Evolutionary conservation across 352 stramenopile species (phyloP).

Genomic region (Phytophthora lateralis): DNA sequence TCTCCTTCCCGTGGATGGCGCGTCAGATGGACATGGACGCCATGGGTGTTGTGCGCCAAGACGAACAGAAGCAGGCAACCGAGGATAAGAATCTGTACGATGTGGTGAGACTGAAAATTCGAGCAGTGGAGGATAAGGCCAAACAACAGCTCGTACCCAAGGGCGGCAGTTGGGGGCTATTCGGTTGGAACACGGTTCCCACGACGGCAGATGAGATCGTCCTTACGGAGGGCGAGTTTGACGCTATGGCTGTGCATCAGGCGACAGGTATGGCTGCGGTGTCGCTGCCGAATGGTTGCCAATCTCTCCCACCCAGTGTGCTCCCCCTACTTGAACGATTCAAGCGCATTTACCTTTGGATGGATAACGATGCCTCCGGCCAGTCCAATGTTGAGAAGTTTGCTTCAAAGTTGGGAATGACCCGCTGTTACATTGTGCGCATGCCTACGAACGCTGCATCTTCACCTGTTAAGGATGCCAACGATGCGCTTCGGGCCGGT

Average conservation of each 20-base stretch:
- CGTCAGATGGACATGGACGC: constrained; percentile 74
- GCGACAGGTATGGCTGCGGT: constrained; percentile 91
- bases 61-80: constrained; percentile 28
- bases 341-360: constrained; percentile 98
- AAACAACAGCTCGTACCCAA: constrained; percentile 89
- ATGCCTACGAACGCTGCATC: constrained; percentile 46
- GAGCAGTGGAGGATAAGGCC: constrained; percentile 84
- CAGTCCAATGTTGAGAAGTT: constrained; percentile 97
- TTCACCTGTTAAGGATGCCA: constrained; percentile 96
- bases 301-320: constrained; percentile 94
- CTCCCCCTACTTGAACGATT: constrained; percentile 97
- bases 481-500: constrained; percentile 95
- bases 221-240: constrained; percentile 97
- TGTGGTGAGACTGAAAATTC: constrained; percentile 85
- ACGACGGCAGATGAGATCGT: constrained; percentile 90
- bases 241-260: constrained; percentile 98
- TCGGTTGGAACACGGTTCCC: constrained; percentile 98
- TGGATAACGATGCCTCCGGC: constrained; percentile 97
- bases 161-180: constrained; percentile 97
- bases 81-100: constrained; percentile 82
- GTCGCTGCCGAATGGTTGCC: constrained; percentile 97
- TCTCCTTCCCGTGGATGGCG: constrained; percentile 97
- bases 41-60: constrained; percentile 80
- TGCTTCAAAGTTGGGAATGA: constrained; percentile 94
- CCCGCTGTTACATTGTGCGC: constrained; percentile 92